Base-by-base conservation (phyloP, 768 basidiomycete genomes). In the Gloeostereum incarnatum region DNA sequence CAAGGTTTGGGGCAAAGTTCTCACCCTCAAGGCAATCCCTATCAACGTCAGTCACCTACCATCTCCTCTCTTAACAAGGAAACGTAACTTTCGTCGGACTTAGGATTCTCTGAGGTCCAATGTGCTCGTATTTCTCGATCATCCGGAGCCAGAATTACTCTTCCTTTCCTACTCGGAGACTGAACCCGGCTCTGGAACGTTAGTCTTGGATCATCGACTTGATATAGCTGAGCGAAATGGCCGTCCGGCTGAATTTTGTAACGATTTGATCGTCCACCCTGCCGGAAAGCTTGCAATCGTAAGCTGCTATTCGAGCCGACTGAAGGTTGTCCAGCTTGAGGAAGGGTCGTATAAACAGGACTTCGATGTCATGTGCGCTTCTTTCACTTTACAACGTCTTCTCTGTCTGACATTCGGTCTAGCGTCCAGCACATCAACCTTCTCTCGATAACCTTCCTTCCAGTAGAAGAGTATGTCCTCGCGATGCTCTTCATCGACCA, bases 61-160 rank as follows among this genome's bases (percentile, higher is more conserved):
- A 26, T 30, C 17, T 30, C 27, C 11, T 36, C 31, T 35, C 22
- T 16, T 26, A 27, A 34, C 37, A 31, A 43, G 35, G n/a, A n/a
- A n/a, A n/a, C n/a, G n/a, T n/a, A n/a, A n/a, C 40, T 43, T 26
- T 40, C 34, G 17, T 18, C 27, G 43, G 38, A 48, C 43, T 45
- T 49, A 48, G 60, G 62, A 60, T 39, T 61, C 60, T 30, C 44
- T 49, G 24, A 62, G 58, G 46, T 66, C 66, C 20, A 76, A 76
- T 50, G 48, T 89, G 10, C 53, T 86, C 16, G 66, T 86, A 22
- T 66, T 89, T 51, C 70, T 81, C 0, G 83, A 83, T 42, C 84
- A 87, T 48, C 85, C 86, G 1, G 74, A 83, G 23, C 81, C 86
- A 6, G 75, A 78, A 43, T 65, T 89, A 9, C 55, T 88, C 24